phyloP scores from a whole-genome alignment of 2,329 filamentous ascomycete species.

The Nemania diffusa region DNA sequence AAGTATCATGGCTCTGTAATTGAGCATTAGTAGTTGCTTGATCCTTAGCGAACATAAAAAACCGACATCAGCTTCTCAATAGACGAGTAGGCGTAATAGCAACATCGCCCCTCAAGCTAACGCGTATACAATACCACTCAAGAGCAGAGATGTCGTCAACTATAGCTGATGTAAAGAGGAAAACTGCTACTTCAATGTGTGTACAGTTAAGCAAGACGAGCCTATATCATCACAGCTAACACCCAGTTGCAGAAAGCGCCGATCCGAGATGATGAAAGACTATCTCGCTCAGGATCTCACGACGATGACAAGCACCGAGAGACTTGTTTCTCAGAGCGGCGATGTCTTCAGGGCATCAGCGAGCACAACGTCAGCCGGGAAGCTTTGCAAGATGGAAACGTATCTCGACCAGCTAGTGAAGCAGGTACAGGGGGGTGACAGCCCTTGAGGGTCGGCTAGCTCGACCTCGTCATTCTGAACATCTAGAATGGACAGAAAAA shows the following conservation, averaged over 20 bases:
- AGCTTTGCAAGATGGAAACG: slow-evolving; percentile 29
- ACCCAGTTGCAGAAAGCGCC: slow-evolving; percentile 14
- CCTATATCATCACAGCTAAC: slow-evolving; percentile 5
- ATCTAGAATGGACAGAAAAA: not conserved
- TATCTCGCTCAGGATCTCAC: slow-evolving; percentile 39
- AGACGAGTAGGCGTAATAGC: not conserved
- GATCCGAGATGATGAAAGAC: slow-evolving; percentile 39
- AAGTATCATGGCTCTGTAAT: not conserved
- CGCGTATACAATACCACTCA: not conserved
- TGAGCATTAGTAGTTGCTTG: not conserved
- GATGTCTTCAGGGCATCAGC: not conserved
- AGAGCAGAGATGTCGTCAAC: slow-evolving; percentile 9
- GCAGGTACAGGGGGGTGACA: slow-evolving; percentile 24
- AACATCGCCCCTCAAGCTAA: not conserved
- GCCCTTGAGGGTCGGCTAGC: not conserved
- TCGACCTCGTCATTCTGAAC: slow-evolving; percentile 5
- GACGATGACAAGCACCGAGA: slow-evolving; percentile 40
- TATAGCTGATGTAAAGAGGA: slow-evolving; percentile 5
- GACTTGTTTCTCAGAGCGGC: slow-evolving; percentile 30
- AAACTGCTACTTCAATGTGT: slow-evolving; percentile 13
- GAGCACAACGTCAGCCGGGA: slow-evolving; percentile 26
- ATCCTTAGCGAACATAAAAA: not conserved
- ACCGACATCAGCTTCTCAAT: not conserved
- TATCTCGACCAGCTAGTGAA: slow-evolving; percentile 37
- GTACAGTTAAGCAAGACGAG: not conserved